Evolutionary conservation across 2,329 filamentous ascomycete species (phyloP), one percentile per base, ranked within the genome.

Genomic region (Colletotrichum eremochloae): DNA sequence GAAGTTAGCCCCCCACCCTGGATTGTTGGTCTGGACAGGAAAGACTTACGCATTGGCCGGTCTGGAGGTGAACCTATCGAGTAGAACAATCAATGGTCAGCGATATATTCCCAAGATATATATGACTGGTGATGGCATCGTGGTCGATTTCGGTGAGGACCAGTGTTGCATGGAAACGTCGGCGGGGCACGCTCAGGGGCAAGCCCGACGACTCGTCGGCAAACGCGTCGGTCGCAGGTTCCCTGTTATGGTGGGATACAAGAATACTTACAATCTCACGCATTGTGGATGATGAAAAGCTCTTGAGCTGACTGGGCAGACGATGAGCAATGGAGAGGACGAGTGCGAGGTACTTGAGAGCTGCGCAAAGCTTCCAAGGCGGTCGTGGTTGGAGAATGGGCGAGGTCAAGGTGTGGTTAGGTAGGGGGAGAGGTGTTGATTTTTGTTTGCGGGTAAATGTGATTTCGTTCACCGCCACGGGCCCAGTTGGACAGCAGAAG

Each of bases 1-100:
- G 74, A 64, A 75, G 81, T 87, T 79, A 86, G 83, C 78, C 73
- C 70, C 76, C 72, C 74, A 74, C 53, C 55, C 48, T 56, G 46
- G 40, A 36, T 36, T 24, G 52, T 53, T 52, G 53, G 40, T 60
- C n/a, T 55, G 48, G 36, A 63, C 24, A 69, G 75, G 61, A 63
- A 58, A 68, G 62, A 88, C 87, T 87, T 87, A 98, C 96, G 90
- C 96, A 98, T 92, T 99, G 96, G 86, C 96, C 96, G 90, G 96
- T 99, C 90, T 99, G 96, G 81, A 99, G 95, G 88, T 99, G 96
- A 87, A 98, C 96, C 96, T 98, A 83, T 89, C 81, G 76, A 76
- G 77, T 79, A 81, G 81, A 84, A 85, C 81, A 82, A 75, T 74
- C 77, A 71, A 76, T 75, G 81, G 89, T 92, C 87, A 93, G 91